Percentiles rank a stretch among this genome's conserved stretches.
Evolutionary conservation across 306 rosid genomes (phyloP).

Genomic region (Crataegus laevigata): DNA sequence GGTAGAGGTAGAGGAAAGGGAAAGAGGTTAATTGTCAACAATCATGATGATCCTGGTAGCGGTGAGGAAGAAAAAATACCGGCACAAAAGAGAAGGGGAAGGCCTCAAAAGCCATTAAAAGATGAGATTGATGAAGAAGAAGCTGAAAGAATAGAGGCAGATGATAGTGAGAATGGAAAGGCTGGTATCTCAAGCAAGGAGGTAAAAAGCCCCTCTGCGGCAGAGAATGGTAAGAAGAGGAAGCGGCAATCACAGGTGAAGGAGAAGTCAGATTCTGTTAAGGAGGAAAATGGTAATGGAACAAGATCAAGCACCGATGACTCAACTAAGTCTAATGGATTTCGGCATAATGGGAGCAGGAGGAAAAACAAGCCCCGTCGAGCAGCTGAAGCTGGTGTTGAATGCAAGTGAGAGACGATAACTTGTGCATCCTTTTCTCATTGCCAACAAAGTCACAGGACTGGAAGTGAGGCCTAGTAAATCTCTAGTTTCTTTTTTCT

Average conservation of each 20-base stretch:
- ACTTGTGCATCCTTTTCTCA: constrained; percentile 26
- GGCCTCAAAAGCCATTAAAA: constrained; percentile 44
- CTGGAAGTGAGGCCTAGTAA: constrained; percentile 39
- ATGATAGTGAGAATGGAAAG: constrained; percentile 29
- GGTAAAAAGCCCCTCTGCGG: constrained; percentile 18
- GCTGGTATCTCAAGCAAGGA: constrained; percentile 25
- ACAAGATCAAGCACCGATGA: constrained; percentile 31
- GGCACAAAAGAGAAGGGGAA: constrained; percentile 44
- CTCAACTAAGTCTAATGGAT: constrained; percentile 42
- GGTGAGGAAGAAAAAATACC: constrained; percentile 52
- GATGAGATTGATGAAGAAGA: constrained; percentile 45
- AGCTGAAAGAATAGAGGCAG: constrained; percentile 31
- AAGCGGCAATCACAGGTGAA: constrained; percentile 33
- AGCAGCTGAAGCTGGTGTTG: constrained; percentile 90
- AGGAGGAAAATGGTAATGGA: constrained; percentile 36
- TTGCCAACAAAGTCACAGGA: constrained; percentile 19
- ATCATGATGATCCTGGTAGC: constrained; percentile 43
- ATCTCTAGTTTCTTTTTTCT: constrained; percentile 36
- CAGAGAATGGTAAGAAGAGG: constrained; percentile 48
- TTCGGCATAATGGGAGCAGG: constrained; percentile 81
- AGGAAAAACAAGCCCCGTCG: constrained; percentile 79
- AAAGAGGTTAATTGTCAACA: constrained; percentile 33
- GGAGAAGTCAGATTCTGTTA: constrained; percentile 32
- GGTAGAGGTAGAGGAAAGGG: constrained; percentile 55
- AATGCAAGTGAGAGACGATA: constrained; percentile 57